Evolutionary conservation across 257 asterid species (phyloP).

Genomic region (Linderniella brevidens): DNA sequence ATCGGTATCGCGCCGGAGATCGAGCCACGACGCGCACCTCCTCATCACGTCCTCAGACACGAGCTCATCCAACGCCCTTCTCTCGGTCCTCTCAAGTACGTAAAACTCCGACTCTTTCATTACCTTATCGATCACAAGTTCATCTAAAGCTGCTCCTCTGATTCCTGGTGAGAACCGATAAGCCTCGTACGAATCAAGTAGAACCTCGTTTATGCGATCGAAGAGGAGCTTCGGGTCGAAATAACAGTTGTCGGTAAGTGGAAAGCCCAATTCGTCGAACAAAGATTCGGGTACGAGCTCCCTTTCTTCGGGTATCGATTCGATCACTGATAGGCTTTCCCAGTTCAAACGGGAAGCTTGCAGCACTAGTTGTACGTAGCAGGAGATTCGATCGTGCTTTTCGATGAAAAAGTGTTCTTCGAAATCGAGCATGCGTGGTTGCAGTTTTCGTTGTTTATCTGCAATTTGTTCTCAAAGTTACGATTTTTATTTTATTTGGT

Average conservation of each 20-base stretch:
- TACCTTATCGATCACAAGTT: conserved; percentile 32
- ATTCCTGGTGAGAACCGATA: conserved; percentile 23
- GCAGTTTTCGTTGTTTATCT: conserved; percentile 22
- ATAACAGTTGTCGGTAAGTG: background rate
- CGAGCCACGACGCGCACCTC: conserved; percentile 40
- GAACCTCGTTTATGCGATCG: conserved; percentile 51
- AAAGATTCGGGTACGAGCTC: background rate
- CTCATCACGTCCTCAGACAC: conserved; percentile 26
- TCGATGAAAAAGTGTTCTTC: conserved; percentile 22
- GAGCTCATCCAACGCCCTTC: conserved; percentile 29
- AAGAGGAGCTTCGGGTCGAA: conserved; percentile 50
- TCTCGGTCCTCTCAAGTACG: conserved; percentile 22
- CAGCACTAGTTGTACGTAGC: conserved; percentile 31
- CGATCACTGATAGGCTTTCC: conserved; percentile 13
- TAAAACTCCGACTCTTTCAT: conserved; percentile 35
- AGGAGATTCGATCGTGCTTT: conserved; percentile 22
- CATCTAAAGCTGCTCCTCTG: conserved; percentile 18
- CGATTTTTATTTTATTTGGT: no score
- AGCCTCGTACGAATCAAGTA: conserved; percentile 20
- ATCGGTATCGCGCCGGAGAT: conserved; percentile 28
- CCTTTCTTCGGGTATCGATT: background rate
- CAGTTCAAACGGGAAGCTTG: conserved; percentile 32
- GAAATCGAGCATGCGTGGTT: conserved; percentile 39
- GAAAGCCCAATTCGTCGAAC: background rate
- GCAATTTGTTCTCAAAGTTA: conserved; percentile 16